Conservation (phyloP, 2,329 filamentous ascomycete genomes). For the Trichoderma citrinoviride region DNA sequence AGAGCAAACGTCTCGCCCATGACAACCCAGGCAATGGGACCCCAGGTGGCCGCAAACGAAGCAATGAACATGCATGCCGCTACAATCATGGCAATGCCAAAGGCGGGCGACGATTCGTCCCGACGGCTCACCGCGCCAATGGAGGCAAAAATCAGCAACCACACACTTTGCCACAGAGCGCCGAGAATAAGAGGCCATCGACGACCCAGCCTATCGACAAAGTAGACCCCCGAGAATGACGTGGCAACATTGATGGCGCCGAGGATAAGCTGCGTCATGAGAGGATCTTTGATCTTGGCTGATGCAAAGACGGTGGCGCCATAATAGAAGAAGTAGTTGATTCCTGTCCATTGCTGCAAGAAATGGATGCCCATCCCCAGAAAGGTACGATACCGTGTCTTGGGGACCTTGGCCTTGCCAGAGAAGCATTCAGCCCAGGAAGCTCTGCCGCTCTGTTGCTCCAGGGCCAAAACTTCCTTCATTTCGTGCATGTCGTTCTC, state of each 20-base stretch:
- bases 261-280: constrained; percentile 66
- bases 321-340: constrained; percentile 64
- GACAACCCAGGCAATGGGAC: constrained; percentile 67
- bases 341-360: constrained; percentile 64
- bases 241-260: constrained; percentile 65
- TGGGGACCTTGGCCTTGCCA: constrained; percentile 50
- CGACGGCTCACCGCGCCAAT: constrained; percentile 49
- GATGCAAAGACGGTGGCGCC: constrained; percentile 65
- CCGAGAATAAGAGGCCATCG: constrained; percentile 65
- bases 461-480: constrained; percentile 45
- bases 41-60: constrained; percentile 68
- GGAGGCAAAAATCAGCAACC: constrained; percentile 62
- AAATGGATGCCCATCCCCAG: constrained; percentile 64
- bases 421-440: constrained; percentile 62
- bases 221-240: constrained; percentile 65
- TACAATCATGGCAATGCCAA: constrained; percentile 68
- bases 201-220: constrained; percentile 67
- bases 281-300: constrained; percentile 64
- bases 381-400: constrained; percentile 61
- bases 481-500: constrained; percentile 55
- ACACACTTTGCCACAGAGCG: constrained; percentile 64
- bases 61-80: constrained; percentile 73
- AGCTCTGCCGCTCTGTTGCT: constrained; percentile 44
- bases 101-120: constrained; percentile 35
- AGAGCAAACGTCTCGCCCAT: constrained; percentile 65